Base-by-base conservation (phyloP, 495 filamentous ascomycete species). In the Penicillium flavigenum region DNA sequence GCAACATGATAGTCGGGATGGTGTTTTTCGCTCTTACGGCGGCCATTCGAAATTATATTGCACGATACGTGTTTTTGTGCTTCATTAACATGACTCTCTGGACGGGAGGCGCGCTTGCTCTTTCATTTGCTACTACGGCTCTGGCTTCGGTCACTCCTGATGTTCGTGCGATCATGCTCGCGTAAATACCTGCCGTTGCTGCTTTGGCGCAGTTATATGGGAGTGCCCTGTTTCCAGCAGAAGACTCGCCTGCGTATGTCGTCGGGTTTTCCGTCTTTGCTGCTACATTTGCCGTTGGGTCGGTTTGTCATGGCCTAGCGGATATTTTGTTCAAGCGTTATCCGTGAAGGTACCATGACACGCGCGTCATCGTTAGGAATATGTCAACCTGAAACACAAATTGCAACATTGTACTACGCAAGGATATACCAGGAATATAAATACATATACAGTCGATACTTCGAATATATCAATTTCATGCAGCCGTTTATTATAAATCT, bases 1-100 rank as follows among this genome's bases (percentile, higher is more conserved):
- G 20, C 1, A 47, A 47, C 31, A 17, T 58, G 16, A 12, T 38
- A 9, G 31, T 41, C 1, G 56, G 48, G 11, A 39, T 52, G 56
- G 19, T 58, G 12, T 58, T 58, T 29, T 58, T 58, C 19, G 56
- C 56, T n/a, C 31, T 58, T 14, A 58, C 48, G 1, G 56, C 42
- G 4, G 47, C 19, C 3, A 53, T 58, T 22, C 19, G n/a, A 27
- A 47, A 58, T 29, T 20, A 53, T 31, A 58, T 19, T 10, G 56
- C 48, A 1, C 26, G 48, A 12, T 58, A 53, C 52, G 22, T 58
- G 11, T 53, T 58, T 27, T 42, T 53, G 14, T 58, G 56, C 16
- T 53, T 47, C n/a, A 58, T 47, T 29, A 53, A 53, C 14, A 45
- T 53, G 41, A 58, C 48, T 4, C 46, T 58, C 12, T 47, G 48